Evolutionary conservation across 768 basidiomycete genomes (phyloP), one percentile per base, ranked within the genome.

Genomic region (Gloeophyllum trabeum): DNA sequence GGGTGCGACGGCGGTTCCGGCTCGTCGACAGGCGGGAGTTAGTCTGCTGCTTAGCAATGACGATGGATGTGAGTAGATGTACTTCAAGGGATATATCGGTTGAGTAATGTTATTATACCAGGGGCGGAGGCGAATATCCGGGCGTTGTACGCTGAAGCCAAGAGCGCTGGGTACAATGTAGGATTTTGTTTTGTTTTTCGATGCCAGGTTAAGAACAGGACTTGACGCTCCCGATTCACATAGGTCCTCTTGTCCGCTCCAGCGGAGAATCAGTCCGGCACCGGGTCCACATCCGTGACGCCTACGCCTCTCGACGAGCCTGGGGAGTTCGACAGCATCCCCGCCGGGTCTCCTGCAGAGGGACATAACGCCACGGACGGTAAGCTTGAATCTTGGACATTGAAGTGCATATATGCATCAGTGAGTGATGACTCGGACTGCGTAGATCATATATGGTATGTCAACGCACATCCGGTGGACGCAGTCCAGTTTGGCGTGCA

Each of bases 401-500:
- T 3, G 13, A 21, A 7, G 34, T 18, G 18, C n/a, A 30, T 6
- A 6, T 18, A 19, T 22, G 28, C 43, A 14, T 36, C n/a, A n/a
- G n/a, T n/a, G n/a, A n/a, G n/a, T 19, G 13, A 40, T 3, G n/a
- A 3, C 23, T 1, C 41, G 60, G 58, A 54, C 7, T 49, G 50
- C 16, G 36, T 61, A 32, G 61, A 62, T 52, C n/a, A n/a, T n/a
- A n/a, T n/a, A n/a, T n/a, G n/a, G n/a, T 63, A 58, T 44, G 61
- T 63, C 22, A 62, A 63, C 43, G 54, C 56, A 1, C 62, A 55
- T 50, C 59, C 58, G 58, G 55, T 56, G 12, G 56, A 60, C 32
- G 52, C 56, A 2, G 57, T 59, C 4, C 36, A 48, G 16, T 58
- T 54, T 30, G 73, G 72, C 2, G 69, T 75, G 22, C 61, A 72